Conservation (phyloP, 2,329 filamentous ascomycete genomes). For the Neoascochyta sp. region DNA sequence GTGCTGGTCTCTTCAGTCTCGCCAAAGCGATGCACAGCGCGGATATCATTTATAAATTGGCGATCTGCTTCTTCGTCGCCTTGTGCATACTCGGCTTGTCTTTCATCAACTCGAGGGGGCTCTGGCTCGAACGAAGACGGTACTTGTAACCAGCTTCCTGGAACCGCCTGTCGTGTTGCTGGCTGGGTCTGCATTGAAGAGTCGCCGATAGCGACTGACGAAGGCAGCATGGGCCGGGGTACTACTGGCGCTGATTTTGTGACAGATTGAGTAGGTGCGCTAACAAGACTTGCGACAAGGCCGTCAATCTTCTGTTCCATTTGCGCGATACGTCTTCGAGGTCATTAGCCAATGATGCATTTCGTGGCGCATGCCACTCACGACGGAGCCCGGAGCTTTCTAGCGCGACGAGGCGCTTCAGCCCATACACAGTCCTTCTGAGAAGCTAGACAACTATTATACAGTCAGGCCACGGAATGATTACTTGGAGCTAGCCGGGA, state of each 20-base stretch:
- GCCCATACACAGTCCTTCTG: slow-evolving; percentile 33
- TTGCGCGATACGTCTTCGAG: slow-evolving; percentile 31
- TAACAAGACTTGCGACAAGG: slow-evolving; percentile 30
- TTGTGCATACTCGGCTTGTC: slow-evolving; percentile 3
- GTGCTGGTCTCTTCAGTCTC: slow-evolving; percentile 11
- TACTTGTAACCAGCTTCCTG: slow-evolving; percentile 28
- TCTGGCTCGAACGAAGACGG: slow-evolving; percentile 21
- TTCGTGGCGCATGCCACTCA: slow-evolving; percentile 18
- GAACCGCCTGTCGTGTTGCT: slow-evolving; percentile 7
- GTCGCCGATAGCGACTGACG: neutral
- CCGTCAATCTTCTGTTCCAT: slow-evolving; percentile 38
- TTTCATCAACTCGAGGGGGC: slow-evolving; percentile 2
- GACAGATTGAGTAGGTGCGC: slow-evolving; percentile 6
- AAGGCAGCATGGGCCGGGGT: neutral
- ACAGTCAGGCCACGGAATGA: no score
- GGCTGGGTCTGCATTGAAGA: slow-evolving; percentile 2
- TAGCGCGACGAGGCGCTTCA: slow-evolving; percentile 25
- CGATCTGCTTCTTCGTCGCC: slow-evolving; percentile 16
- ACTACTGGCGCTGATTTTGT: neutral
- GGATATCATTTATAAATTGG: slow-evolving; percentile 24
- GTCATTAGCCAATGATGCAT: neutral
- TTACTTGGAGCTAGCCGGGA: no score
- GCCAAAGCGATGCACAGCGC: slow-evolving; percentile 23
- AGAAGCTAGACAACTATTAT: slow-evolving; percentile 26
- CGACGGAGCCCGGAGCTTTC: slow-evolving; percentile 31